Evolutionary conservation across 2,329 filamentous ascomycete species (phyloP).

Genomic region (Dothiorella sarmentorum): DNA sequence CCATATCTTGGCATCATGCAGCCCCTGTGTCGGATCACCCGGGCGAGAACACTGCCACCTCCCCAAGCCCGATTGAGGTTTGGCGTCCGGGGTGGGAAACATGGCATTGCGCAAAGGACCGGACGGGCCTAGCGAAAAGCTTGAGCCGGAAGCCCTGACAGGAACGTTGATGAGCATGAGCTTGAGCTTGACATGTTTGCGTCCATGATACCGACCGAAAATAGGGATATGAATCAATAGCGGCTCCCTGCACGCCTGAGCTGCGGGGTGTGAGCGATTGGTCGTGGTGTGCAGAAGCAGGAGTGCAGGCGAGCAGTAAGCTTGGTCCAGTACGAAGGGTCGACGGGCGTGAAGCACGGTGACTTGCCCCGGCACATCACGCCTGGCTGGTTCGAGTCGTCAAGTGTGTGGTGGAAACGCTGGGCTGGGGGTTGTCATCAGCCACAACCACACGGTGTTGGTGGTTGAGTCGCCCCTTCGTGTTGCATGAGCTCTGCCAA

Average conservation of each 20-base stretch:
- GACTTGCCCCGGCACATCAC: slow-evolving; percentile 5
- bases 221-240: slow-evolving; percentile 5
- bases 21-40: slow-evolving; percentile 17
- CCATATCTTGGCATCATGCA: background rate
- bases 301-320: background rate
- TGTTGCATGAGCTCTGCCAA: background rate
- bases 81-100: background rate
- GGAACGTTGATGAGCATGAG: background rate
- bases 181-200: background rate
- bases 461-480: background rate
- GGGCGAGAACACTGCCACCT: slow-evolving; percentile 17
- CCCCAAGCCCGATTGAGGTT: background rate
- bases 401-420: background rate
- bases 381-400: background rate
- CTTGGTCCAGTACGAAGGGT: background rate
- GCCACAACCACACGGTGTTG: background rate
- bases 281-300: background rate
- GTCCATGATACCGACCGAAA: background rate
- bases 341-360: background rate
- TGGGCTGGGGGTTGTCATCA: background rate
- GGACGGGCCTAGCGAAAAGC: slow-evolving; percentile 9
- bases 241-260: background rate
- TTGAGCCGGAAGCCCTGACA: background rate
- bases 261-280: background rate
- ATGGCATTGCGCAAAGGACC: slow-evolving; percentile 6